Evolutionary conservation across 1,139 yeast species (phyloP), one percentile per base, ranked within the genome.

Genomic region (Debaryomyces fabryi): DNA sequence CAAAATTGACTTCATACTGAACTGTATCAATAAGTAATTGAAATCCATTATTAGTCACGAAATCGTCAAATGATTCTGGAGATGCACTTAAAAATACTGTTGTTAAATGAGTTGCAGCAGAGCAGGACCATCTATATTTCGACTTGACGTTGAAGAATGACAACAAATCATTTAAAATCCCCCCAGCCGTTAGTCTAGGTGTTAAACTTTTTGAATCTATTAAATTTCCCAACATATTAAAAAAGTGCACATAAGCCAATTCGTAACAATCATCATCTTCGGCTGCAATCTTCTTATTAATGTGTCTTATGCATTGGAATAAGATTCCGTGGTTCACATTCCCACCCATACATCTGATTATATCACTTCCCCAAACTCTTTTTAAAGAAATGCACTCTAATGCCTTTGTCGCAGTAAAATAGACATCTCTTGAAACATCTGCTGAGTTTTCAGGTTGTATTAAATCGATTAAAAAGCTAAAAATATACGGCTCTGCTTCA

Each of bases 291-390:
- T 78, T 74, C 51, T 80, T 79, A 48, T 82, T 73, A 23, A 89
- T 79, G 44, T 74, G 74, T 53, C 95, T 78, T 36, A 92, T 67
- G 41, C 86, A 78, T 58, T 88, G 92, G 69, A 86, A 88, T 39
- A 92, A 62, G 6, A 84, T 69, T 0, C 98, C 98, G 65, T 92
- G 97, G 49, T 85, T 84, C 33, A 92, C 91, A 60, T 90, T 90
- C 4, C 95, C 97, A n/a, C 95, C 90, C 57, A 91, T 68, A n/a
- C 90, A 83, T 51, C 90, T 76, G 48, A 91, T 76, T 32, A 92
- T 76, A 55, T 92, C 97, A 42, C 86, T 77, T 20, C 93, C 85
- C 81, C 92, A 86, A 3, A 79, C 78, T 45, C 83, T 82, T 58
- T 84, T 86, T 40, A 80, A 72, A 2, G 96, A 81, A 13, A 90